Base-by-base conservation (phyloP, 768 basidiomycete genomes). In the Guyanaporus albipodus region DNA sequence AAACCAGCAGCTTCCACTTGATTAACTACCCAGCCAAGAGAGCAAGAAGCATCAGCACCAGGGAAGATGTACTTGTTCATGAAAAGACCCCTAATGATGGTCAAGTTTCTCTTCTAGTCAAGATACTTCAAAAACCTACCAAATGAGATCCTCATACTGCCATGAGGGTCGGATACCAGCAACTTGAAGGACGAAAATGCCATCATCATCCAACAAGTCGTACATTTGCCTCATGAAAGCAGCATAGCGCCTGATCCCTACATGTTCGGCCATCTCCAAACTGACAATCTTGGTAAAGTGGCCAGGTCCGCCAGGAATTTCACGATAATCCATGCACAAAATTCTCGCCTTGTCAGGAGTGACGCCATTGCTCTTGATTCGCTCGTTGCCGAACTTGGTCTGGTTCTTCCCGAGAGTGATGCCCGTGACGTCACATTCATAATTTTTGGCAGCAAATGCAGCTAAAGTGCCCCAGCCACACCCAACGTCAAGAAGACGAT, bases 11-110 rank as follows among this genome's bases (percentile, higher is more conserved):
- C 73, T 70, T 98, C 93, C 40, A 93, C 81, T 72, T 90, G 76
- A 52, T 71, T 78, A 50, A 99, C 77, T 46, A 96, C 92, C 95
- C 95, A 98, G 32, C 88, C 91, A 24, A 98, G 84, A 17, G 94
- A 90, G 67, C 91, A 91, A 3, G 86, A 91, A 0, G 96, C 96
- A 59, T 99, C 96, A 4, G 95, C 96, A 62, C 95, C 95, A 36
- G 96, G 95, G 85, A 99, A 99, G 63, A 99, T 72, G 56, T 99
- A 98, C 62, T 93, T 93, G 80, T 90, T 94, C 91, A 94, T 94
- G 75, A 94, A 95, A 19, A 94, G 76, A 55, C 92, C 93, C 89
- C 86, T 87, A 32, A 6, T 0, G 23, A n/a, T 4, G 8, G 17
- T 1, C 8, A 6, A n/a, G 15, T 15, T 32, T 32, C 15, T 15